Evolutionary conservation across 1,284 basidiomycete species (phyloP).

Genomic region (Coniferiporia weirii): DNA sequence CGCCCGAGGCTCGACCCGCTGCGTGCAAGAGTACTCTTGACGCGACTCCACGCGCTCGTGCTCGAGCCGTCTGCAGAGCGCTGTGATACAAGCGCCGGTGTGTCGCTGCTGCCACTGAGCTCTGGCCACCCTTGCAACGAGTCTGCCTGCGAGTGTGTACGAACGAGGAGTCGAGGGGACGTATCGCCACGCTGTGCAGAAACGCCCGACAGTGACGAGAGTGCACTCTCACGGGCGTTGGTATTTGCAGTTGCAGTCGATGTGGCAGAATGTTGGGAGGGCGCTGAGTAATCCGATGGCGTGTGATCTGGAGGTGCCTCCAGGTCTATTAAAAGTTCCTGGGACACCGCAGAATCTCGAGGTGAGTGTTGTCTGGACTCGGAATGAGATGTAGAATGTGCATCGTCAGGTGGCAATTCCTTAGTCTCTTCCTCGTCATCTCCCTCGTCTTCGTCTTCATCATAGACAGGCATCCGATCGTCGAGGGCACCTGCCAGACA

Average conservation of each 20-base stretch:
- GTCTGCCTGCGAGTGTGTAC: slow-evolving; percentile 16
- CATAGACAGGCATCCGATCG: slow-evolving; percentile 50
- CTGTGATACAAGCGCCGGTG: slow-evolving; percentile 37
- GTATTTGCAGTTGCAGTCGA: slow-evolving; percentile 43
- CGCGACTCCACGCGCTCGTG: slow-evolving; percentile 59
- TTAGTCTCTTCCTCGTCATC: slow-evolving; percentile 27
- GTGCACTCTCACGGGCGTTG: slow-evolving; percentile 23
- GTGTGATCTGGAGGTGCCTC: slow-evolving; percentile 51
- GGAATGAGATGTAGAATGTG: slow-evolving; percentile 27
- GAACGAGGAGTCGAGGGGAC: slow-evolving; percentile 5
- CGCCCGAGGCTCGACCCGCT: slow-evolving; percentile 60
- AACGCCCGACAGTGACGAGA: slow-evolving; percentile 9
- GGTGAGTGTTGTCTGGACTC: slow-evolving; percentile 43
- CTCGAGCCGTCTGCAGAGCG: slow-evolving; percentile 41
- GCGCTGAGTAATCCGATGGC: slow-evolving; percentile 38
- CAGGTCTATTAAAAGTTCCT: slow-evolving; percentile 54
- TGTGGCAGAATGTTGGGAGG: slow-evolving; percentile 35
- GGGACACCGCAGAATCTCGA: slow-evolving; percentile 43
- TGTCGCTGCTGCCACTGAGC: neutral
- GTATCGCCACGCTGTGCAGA: slow-evolving; percentile 6
- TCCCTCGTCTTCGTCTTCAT: slow-evolving; percentile 35
- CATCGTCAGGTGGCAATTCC: slow-evolving; percentile 20
- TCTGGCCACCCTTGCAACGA: slow-evolving; percentile 14
- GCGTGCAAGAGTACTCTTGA: slow-evolving; percentile 56
- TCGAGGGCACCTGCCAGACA: slow-evolving; percentile 1